A percentile compares a stretch with the other conserved stretches of the same genome.
These are phyloP conservation scores for Aspergillus ustus DNA, from an alignment of 2,329 filamentous ascomycete species.

Conservation along the genomic window DNA sequence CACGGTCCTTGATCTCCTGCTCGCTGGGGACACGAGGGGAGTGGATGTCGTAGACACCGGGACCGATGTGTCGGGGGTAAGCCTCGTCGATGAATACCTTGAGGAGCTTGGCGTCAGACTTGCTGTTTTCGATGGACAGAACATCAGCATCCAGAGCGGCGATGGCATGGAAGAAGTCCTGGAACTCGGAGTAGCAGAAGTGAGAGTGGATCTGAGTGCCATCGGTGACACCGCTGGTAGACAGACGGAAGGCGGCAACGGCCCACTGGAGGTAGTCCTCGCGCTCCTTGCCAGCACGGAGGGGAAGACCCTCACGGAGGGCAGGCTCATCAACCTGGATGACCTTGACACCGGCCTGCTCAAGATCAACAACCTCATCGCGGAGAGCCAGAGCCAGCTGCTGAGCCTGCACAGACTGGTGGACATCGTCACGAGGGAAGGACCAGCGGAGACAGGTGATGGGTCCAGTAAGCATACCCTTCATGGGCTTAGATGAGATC, in stretches of 20 bases:
- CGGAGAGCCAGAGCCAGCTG: slow-evolving; percentile 98
- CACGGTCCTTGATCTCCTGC: slow-evolving; percentile 97
- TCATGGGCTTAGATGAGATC: slow-evolving; percentile 98
- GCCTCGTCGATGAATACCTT: slow-evolving; percentile 97
- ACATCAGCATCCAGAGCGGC: slow-evolving; percentile 97
- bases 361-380: slow-evolving; percentile 97
- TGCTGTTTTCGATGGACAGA: slow-evolving; percentile 99
- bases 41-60: slow-evolving; percentile 99
- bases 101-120: slow-evolving; percentile 98
- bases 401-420: slow-evolving; percentile 98
- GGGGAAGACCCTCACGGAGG: slow-evolving; percentile 98
- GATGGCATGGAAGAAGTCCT: slow-evolving; percentile 99
- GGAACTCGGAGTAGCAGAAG: slow-evolving; percentile 99
- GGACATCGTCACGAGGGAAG: slow-evolving; percentile 98
- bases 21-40: slow-evolving; percentile 94
- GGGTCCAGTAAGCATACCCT: slow-evolving; percentile 99
- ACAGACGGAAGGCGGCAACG: slow-evolving; percentile 96
- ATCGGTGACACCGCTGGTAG: slow-evolving; percentile 90
- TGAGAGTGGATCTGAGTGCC: slow-evolving; percentile 99
- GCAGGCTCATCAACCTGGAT: slow-evolving; percentile 99
- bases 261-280: slow-evolving; percentile 97
- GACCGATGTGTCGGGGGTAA: slow-evolving; percentile 97
- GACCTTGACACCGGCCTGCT: slow-evolving; percentile 93
- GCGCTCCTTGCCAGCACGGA: slow-evolving; percentile 90
- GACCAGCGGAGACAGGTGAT: slow-evolving; percentile 99